Evolutionary conservation across 441 rosid genomes (phyloP).

Genomic region (Lepidium campestre): DNA sequence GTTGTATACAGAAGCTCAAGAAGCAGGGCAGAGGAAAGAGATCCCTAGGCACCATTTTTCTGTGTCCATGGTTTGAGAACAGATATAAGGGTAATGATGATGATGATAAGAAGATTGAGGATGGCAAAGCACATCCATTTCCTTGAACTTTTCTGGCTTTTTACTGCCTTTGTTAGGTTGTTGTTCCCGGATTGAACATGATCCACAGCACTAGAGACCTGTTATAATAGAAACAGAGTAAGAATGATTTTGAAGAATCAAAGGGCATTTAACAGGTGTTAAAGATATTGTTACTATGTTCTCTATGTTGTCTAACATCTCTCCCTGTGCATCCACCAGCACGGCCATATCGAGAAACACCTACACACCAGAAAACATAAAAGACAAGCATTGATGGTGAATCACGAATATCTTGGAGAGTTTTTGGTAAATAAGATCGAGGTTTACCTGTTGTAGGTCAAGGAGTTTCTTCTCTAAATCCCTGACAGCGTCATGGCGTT

Average conservation of each 20-base stretch:
- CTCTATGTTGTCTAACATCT: slow-evolving; percentile 95
- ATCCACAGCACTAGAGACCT: slow-evolving; percentile 93
- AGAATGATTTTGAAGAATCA: neutral
- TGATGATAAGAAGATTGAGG: slow-evolving; percentile 70
- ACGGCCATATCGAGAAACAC: slow-evolving; percentile 96
- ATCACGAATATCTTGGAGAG: neutral
- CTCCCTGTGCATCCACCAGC: slow-evolving; percentile 93
- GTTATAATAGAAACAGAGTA: neutral
- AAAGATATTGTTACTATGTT: slow-evolving; percentile 51
- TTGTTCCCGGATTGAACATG: slow-evolving; percentile 87
- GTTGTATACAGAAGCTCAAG: slow-evolving; percentile 11
- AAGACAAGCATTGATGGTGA: neutral
- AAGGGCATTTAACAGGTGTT: neutral
- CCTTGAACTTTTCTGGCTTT: slow-evolving; percentile 71
- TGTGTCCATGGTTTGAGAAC: slow-evolving; percentile 78
- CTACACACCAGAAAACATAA: slow-evolving; percentile 41
- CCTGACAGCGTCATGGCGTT: slow-evolving; percentile 90
- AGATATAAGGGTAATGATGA: slow-evolving; percentile 53
- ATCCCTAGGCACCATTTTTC: slow-evolving; percentile 59
- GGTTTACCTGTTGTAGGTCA: slow-evolving; percentile 83
- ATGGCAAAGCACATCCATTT: slow-evolving; percentile 95
- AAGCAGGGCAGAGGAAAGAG: slow-evolving; percentile 9
- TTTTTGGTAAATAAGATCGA: neutral
- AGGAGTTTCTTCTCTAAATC: slow-evolving; percentile 89
- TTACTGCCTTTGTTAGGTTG: slow-evolving; percentile 66